Evolutionary conservation across 2,329 filamentous ascomycete genomes (phyloP).

Genomic region (Plenodomus tracheiphilus): DNA sequence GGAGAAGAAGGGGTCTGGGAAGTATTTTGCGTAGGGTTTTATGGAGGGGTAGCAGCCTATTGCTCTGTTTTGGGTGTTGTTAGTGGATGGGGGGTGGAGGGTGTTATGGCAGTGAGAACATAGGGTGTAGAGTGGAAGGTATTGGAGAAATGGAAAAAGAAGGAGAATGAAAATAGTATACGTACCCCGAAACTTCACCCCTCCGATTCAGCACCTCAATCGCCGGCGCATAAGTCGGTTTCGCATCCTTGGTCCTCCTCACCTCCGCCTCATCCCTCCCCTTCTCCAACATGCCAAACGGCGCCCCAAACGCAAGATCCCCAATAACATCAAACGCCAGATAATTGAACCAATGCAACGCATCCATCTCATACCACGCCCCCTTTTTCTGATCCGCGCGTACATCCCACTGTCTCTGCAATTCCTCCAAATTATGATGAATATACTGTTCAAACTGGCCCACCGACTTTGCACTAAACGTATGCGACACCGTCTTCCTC

Average conservation of each 20-base stretch:
- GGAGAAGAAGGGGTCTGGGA: conserved; percentile 81
- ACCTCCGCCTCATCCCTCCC: conserved; percentile 79
- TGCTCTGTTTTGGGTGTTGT: conserved; percentile 48
- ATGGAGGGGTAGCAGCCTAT: conserved; percentile 74
- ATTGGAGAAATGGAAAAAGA: background rate
- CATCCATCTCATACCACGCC: conserved; percentile 68
- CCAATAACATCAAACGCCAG: conserved; percentile 58
- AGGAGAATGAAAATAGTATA: background rate
- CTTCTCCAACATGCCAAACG: conserved; percentile 80
- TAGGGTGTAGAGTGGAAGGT: no score
- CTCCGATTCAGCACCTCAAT: conserved; percentile 87
- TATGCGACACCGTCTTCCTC: conserved; percentile 85
- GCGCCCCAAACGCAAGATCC: conserved; percentile 71
- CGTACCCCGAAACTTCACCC: conserved; percentile 76
- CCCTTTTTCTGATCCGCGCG: conserved; percentile 58
- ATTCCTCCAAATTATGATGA: conserved; percentile 73
- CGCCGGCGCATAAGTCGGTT: conserved; percentile 72
- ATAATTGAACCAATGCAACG: conserved; percentile 80
- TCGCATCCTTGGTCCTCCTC: conserved; percentile 60
- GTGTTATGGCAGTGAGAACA: no score
- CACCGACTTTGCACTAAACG: conserved; percentile 80
- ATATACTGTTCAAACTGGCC: conserved; percentile 89
- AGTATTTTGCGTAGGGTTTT: conserved; percentile 77
- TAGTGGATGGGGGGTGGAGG: conserved; percentile 4
- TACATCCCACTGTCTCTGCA: conserved; percentile 73